Evolutionary conservation across 2,329 filamentous ascomycete genomes (phyloP).

Genomic region (Ascochyta lentis): DNA sequence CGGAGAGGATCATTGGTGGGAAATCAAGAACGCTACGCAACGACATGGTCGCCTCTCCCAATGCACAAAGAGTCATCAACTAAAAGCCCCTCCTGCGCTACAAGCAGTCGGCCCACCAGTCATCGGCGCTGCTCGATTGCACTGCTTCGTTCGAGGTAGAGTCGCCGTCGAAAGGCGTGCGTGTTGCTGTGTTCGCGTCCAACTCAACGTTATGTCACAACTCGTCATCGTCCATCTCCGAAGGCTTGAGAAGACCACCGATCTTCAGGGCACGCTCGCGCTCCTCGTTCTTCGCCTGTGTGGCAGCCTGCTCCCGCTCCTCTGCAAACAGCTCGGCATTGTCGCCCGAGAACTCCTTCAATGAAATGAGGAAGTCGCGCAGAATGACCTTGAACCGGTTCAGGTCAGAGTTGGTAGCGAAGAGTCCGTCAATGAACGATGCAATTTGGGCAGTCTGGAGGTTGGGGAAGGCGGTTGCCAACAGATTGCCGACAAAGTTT

Average conservation of each 20-base stretch:
- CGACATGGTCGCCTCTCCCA: constrained; percentile 19
- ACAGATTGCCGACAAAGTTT: constrained; percentile 82
- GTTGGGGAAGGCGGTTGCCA: constrained; percentile 92
- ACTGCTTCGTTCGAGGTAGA: constrained; percentile 16
- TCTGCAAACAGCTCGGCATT: constrained; percentile 93
- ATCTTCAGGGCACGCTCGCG: constrained; percentile 93
- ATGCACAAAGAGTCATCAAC: constrained; percentile 12
- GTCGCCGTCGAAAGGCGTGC: constrained; percentile 46
- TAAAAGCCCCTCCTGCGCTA: neutral
- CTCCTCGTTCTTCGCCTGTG: constrained; percentile 84
- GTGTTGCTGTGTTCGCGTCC: constrained; percentile 43
- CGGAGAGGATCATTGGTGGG: neutral
- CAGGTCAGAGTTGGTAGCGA: constrained; percentile 85
- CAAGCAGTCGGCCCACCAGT: constrained; percentile 17
- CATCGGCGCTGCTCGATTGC: constrained; percentile 53
- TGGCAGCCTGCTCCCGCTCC: constrained; percentile 91
- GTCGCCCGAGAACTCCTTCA: constrained; percentile 96
- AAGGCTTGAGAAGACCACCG: constrained; percentile 92
- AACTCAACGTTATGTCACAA: constrained; percentile 73
- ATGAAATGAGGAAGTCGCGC: constrained; percentile 94
- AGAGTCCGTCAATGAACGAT: constrained; percentile 87
- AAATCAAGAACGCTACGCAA: constrained; percentile 17
- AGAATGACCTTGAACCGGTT: constrained; percentile 95
- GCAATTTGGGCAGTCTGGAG: constrained; percentile 86
- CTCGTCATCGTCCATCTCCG: constrained; percentile 85